Conservation (phyloP, 2,329 filamentous ascomycete species). For the Aspergillus chevalieri region DNA sequence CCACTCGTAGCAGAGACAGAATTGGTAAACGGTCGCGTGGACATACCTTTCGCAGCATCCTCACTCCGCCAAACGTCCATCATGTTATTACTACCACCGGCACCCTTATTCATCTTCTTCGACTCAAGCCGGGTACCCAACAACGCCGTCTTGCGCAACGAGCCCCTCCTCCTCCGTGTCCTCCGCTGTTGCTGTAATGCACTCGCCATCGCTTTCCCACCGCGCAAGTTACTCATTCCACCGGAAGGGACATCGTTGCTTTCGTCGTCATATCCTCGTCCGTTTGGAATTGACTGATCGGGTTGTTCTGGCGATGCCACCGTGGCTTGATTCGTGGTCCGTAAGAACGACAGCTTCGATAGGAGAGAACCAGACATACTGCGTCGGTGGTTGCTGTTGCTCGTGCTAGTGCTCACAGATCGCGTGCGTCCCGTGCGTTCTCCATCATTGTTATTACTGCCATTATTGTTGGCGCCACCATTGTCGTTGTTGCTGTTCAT, state of each 20-base stretch:
- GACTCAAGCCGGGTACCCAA: constrained; percentile 53
- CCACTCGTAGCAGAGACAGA: too few species aligned
- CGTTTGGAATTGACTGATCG: too few species aligned
- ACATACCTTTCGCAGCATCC: background rate
- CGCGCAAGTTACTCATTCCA: constrained; percentile 18
- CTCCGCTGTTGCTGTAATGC: constrained; percentile 46
- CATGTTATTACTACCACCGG: background rate
- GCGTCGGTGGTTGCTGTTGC: constrained; percentile 41
- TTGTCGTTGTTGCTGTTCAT: constrained; percentile 14
- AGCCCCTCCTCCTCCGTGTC: constrained; percentile 70
- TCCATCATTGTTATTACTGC: constrained; percentile 9
- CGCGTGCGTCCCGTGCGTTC: constrained; percentile 22
- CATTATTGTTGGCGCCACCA: background rate
- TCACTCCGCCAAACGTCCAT: background rate
- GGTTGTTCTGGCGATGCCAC: background rate
- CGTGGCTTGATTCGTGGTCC: constrained; percentile 35
- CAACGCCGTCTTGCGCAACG: constrained; percentile 78
- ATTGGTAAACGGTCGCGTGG: background rate
- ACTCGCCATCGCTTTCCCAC: constrained; percentile 46
- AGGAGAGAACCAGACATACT: constrained; percentile 60
- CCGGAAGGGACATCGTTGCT: constrained; percentile 11
- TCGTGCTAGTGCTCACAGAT: constrained; percentile 22
- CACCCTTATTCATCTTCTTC: constrained; percentile 22
- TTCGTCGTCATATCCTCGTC: constrained; percentile 14
- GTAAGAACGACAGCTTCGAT: constrained; percentile 64